phyloP scores from a whole-genome alignment of 2,329 filamentous ascomycete genomes.

The Aspergillus ibericus region DNA sequence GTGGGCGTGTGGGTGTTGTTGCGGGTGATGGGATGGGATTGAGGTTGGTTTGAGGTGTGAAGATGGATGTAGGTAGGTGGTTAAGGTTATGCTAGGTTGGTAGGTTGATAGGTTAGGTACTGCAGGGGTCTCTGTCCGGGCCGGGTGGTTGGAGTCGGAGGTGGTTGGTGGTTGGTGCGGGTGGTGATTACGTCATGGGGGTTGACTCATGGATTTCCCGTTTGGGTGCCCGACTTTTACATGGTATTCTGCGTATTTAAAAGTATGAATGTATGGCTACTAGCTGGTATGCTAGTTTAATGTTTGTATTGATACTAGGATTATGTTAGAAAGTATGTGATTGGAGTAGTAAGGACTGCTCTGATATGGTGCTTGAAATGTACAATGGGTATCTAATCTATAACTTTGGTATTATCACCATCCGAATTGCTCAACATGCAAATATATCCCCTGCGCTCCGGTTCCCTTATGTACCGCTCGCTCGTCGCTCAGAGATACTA shows the following conservation, averaged over 20 bases:
- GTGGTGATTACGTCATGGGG: conserved; percentile 17
- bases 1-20: too few relatives aligned
- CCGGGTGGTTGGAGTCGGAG: neutral
- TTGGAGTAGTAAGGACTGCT: too few relatives aligned
- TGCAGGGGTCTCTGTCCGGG: neutral
- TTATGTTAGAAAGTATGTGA: too few relatives aligned
- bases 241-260: too few relatives aligned
- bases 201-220: neutral
- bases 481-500: conserved; percentile 62
- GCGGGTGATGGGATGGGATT: too few relatives aligned
- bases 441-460: conserved; percentile 63
- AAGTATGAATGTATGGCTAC: too few relatives aligned
- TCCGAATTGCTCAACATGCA: conserved; percentile 61
- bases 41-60: neutral
- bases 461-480: conserved; percentile 67
- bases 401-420: conserved; percentile 27
- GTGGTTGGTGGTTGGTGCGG: conserved; percentile 1
- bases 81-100: neutral
- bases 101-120: neutral
- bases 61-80: neutral
- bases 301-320: neutral
- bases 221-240: neutral
- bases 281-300: neutral
- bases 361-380: neutral
- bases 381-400: neutral